Percentiles rank a stretch among this genome's conserved stretches.
phyloP scores from a whole-genome alignment of 192 early-diverging fungal genomes.

The Ramicandelaber brevisporus region DNA sequence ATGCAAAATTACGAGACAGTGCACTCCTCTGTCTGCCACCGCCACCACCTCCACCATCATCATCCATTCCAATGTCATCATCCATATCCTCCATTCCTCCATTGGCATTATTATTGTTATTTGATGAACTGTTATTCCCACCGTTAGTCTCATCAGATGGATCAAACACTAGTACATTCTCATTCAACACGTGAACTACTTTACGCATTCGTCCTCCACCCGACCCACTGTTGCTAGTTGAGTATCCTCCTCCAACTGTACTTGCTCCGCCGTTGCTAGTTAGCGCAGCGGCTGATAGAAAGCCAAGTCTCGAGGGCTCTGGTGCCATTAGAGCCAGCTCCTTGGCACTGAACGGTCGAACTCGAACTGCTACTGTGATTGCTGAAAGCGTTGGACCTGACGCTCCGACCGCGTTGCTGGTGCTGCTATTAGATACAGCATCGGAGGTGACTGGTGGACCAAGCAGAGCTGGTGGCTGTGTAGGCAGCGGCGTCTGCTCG shows the following conservation, averaged over 20 bases:
- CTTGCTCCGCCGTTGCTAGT: not conserved
- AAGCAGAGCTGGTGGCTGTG: too few species aligned
- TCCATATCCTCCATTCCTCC: too few species aligned
- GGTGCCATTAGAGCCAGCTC: conserved; percentile 17
- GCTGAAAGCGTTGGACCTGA: too few species aligned
- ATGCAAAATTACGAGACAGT: too few species aligned
- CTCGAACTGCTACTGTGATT: conserved; percentile 22
- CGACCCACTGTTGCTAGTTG: conserved; percentile 1
- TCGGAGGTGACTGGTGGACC: too few species aligned
- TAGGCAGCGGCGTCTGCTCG: too few species aligned
- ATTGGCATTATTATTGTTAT: too few species aligned
- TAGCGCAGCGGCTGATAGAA: not conserved
- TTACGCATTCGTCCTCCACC: conserved; percentile 20
- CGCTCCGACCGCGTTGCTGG: conserved; percentile 3
- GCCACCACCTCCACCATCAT: too few species aligned
- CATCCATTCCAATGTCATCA: too few species aligned
- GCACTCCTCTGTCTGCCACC: too few species aligned
- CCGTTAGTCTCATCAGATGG: conserved; percentile 27
- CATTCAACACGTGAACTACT: conserved; percentile 33
- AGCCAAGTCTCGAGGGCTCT: not conserved
- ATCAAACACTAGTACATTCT: conserved; percentile 50
- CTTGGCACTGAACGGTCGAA: conserved; percentile 26
- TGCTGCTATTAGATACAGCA: too few species aligned
- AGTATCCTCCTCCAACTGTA: not conserved
- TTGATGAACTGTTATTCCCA: conserved; percentile 9